A percentile compares a stretch with the other conserved stretches of the same genome.
These are phyloP conservation scores for Phanerochaete carnosa DNA, from an alignment of 768 basidiomycete genomes.

Conservation along the genomic window DNA sequence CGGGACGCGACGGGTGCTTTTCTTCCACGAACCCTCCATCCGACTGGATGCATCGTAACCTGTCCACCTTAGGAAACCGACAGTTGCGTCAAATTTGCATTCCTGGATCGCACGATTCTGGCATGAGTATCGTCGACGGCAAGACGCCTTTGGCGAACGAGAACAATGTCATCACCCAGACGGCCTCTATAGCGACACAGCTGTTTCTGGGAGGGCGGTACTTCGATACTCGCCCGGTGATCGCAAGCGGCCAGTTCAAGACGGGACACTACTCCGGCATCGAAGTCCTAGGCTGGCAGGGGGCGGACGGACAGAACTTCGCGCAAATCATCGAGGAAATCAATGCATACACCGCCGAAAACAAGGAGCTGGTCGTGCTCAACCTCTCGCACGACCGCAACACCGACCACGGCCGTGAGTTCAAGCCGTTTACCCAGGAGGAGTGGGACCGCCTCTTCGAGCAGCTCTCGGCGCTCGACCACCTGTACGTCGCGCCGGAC, in stretches of 20 bases:
- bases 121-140: slow-evolving; percentile 11
- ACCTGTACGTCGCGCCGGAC: slow-evolving; percentile 10
- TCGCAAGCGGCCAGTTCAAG: slow-evolving; percentile 9
- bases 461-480: slow-evolving; percentile 7
- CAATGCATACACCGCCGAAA: slow-evolving; percentile 9
- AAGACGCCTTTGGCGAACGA: slow-evolving; percentile 6
- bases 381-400: slow-evolving; percentile 12
- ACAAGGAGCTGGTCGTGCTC: slow-evolving; percentile 11
- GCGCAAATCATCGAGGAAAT: slow-evolving; percentile 7
- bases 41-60: slow-evolving; percentile 11
- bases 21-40: slow-evolving; percentile 10
- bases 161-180: slow-evolving; percentile 11
- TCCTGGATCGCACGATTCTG: slow-evolving; percentile 12
- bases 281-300: slow-evolving; percentile 7
- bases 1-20: slow-evolving; percentile 1
- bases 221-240: slow-evolving; percentile 12
- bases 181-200: slow-evolving; percentile 5
- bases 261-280: slow-evolving; percentile 11
- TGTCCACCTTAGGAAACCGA: slow-evolving; percentile 5
- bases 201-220: slow-evolving; percentile 6
- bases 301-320: slow-evolving; percentile 9
- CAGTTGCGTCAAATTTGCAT: slow-evolving; percentile 9
- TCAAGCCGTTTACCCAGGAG: slow-evolving; percentile 4
- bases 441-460: slow-evolving; percentile 11
- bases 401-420: slow-evolving; percentile 8